Evolutionary conservation across 1,284 basidiomycete genomes (phyloP), one percentile per base, ranked within the genome.

Genomic region (Puccinia polysora): DNA sequence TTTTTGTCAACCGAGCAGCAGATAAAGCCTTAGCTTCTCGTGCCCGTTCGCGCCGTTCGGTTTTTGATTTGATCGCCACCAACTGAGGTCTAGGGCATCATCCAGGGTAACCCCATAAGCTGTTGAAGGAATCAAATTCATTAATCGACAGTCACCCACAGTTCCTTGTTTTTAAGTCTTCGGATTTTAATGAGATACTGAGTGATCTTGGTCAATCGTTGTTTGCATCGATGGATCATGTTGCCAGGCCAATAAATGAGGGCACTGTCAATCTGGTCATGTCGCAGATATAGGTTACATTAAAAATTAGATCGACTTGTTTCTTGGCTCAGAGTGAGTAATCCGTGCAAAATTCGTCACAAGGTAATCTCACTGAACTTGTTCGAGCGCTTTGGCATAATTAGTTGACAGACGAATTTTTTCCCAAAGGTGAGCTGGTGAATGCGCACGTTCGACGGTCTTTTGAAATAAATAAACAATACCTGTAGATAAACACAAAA

Each of bases 131-230:
- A 15, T 8, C 25, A 14, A 30, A 7, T 53, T 14, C 7, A 53
- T 53, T 5, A 58, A 8, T 20, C 6, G 40, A 34, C 59, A 74
- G 58, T 58, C 30, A 85, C 90, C 77, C 74, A 94, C 92, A 93
- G 88, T 81, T 95, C 88, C 69, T 90, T 88, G 74, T 95, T 84
- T 77, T 89, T 89, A 77, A 97, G 82, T 50, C 91, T 86, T 73
- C 96, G 85, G 90, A 98, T 93, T 83, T 97, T 96, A 81, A 98
- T 97, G 75, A 98, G 85, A 79, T 97, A 98, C 81, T 99, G 96
- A 0, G 95, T 98, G 77, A 99, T 97, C 83, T 97, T 98, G 18
- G 96, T 99, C 45, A 97, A 85, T 63, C 96, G 86, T 82, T 99
- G 96, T 84, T 98, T 99, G 84, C 95, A 97, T 82, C 97, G 97